A percentile compares a stretch with the other conserved stretches of the same genome.
These are phyloP conservation scores for Hibiscus trionum DNA, from an alignment of 345 rosid species.

Conservation along the genomic window DNA sequence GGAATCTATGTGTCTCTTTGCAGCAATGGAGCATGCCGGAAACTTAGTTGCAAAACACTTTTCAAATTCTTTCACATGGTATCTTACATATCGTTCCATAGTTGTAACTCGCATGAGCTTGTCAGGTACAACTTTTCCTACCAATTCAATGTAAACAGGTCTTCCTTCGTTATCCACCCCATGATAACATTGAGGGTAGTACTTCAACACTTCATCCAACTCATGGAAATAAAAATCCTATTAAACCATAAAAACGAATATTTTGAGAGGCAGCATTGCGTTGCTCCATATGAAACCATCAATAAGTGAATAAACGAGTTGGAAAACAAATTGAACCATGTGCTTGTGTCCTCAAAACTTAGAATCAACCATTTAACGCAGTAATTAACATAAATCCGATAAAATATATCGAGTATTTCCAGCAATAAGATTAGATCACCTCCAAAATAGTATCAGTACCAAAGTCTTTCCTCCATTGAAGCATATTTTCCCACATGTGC, in stretches of 20 bases:
- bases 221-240: conserved; percentile 88
- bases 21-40: conserved; percentile 86
- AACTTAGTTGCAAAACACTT: conserved; percentile 49
- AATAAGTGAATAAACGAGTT: too few relatives aligned
- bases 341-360: neutral
- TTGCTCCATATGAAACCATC: too few relatives aligned
- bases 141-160: conserved; percentile 79
- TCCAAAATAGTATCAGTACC: conserved; percentile 77
- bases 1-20: conserved; percentile 81
- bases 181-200: conserved; percentile 91
- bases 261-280: too few relatives aligned
- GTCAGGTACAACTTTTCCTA: conserved; percentile 71
- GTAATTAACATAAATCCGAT: conserved; percentile 2
- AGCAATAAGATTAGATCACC: conserved; percentile 31
- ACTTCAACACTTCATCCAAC: conserved; percentile 57
- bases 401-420: neutral
- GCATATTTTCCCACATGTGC: conserved; percentile 82
- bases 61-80: neutral
- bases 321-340: neutral
- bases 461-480: conserved; percentile 82
- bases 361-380: conserved; percentile 3
- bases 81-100: conserved; percentile 44
- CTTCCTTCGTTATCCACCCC: conserved; percentile 97
- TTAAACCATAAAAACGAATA: neutral
- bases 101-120: conserved; percentile 82